A percentile compares a stretch with the other conserved stretches of the same genome.
phyloP scores from a whole-genome alignment of 2,329 filamentous ascomycete genomes.

The Colletotrichum euphorbiae region DNA sequence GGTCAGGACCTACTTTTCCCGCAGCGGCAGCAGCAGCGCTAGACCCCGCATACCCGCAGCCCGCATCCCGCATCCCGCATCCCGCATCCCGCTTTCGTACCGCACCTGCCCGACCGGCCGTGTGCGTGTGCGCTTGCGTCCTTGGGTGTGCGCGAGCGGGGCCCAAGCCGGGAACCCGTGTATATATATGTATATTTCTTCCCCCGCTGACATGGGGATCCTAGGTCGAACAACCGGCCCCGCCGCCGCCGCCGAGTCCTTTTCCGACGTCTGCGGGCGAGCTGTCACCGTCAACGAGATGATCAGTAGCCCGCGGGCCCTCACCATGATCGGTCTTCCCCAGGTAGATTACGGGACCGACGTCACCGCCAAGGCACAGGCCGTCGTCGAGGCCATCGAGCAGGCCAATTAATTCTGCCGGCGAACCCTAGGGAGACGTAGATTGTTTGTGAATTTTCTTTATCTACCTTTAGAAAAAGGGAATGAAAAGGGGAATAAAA shows the following conservation, averaged over 20 bases:
- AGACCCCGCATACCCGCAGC: not conserved
- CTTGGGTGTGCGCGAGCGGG: not conserved
- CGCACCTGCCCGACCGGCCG: not conserved
- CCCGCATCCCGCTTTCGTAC: not conserved
- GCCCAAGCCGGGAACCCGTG: not conserved
- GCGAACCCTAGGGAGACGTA: not conserved
- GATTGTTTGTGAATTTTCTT: too few species aligned
- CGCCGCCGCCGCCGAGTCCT: slow-evolving; percentile 44
- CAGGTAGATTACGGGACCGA: slow-evolving; percentile 46
- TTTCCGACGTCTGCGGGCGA: slow-evolving; percentile 48
- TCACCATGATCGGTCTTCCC: slow-evolving; percentile 49
- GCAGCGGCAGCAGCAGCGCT: not conserved
- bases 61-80: not conserved
- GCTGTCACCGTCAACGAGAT: slow-evolving; percentile 48
- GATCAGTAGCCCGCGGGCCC: slow-evolving; percentile 46
- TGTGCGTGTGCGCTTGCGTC: not conserved
- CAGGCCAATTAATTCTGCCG: not conserved
- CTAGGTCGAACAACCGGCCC: slow-evolving; percentile 31
- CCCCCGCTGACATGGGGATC: slow-evolving; percentile 24
- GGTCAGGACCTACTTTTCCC: slow-evolving; percentile 42
- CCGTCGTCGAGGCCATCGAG: slow-evolving; percentile 42
- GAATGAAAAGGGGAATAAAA: too few species aligned
- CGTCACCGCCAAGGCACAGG: slow-evolving; percentile 45
- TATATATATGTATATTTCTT: too few species aligned
- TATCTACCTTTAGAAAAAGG: not conserved